phyloP scores from a whole-genome alignment of 2,329 filamentous ascomycete genomes.

The Septoria petroselini region DNA sequence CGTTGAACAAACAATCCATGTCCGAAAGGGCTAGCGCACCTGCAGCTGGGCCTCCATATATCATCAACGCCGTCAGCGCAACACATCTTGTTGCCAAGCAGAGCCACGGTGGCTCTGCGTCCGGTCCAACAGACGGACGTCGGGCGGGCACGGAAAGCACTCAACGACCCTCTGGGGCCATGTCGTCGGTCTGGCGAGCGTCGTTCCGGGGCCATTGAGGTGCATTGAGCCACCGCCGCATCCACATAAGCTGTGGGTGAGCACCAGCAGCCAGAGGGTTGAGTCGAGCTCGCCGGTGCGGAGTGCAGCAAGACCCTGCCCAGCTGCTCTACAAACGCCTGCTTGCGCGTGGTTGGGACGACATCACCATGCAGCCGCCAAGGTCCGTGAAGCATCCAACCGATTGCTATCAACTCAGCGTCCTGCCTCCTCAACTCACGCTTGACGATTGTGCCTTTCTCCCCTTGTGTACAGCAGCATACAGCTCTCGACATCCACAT shows the following conservation, averaged over 20 bases:
- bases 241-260: constrained; percentile 25
- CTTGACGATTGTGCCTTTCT: neutral
- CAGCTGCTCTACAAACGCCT: constrained; percentile 4
- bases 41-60: constrained; percentile 17
- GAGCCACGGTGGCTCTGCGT: constrained; percentile 7
- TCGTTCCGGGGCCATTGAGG: constrained; percentile 11
- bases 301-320: constrained; percentile 23
- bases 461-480: no score
- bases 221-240: constrained; percentile 13
- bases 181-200: constrained; percentile 8
- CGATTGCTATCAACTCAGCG: constrained; percentile 11
- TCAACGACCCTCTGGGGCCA: neutral
- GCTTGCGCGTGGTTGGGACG: constrained; percentile 20
- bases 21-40: constrained; percentile 17
- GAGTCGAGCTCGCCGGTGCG: constrained; percentile 20
- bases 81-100: neutral
- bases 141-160: constrained; percentile 17
- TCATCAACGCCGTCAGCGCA: constrained; percentile 18
- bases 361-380: constrained; percentile 22
- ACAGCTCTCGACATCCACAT: neutral
- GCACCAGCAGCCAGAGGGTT: constrained; percentile 18
- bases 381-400: constrained; percentile 17
- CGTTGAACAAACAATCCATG: constrained; percentile 22
- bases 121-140: neutral
- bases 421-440: neutral